These are phyloP conservation scores for Fomitopsis schrenkii DNA, from an alignment of 1,284 basidiomycete species.

Conservation along the genomic window DNA sequence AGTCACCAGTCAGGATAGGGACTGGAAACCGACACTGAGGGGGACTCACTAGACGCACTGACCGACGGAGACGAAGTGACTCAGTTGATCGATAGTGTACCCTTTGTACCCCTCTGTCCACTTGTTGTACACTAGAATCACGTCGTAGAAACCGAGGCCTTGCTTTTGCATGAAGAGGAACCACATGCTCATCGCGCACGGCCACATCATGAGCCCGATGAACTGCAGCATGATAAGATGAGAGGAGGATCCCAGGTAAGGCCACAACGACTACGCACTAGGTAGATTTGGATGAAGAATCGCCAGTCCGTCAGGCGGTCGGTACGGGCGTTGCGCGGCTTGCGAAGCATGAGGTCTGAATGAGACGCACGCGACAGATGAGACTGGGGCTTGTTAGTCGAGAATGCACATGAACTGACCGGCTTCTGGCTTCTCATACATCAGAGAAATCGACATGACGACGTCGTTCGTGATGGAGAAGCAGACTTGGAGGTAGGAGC, in stretches of 20 bases:
- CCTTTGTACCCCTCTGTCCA: slow-evolving; percentile 46
- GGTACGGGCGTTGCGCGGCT: slow-evolving; percentile 58
- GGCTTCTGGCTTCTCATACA: slow-evolving; percentile 51
- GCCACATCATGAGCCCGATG: slow-evolving; percentile 43
- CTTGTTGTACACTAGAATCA: slow-evolving; percentile 42
- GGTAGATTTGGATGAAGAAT: slow-evolving; percentile 62
- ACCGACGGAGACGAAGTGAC: slow-evolving; percentile 42
- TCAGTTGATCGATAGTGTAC: slow-evolving; percentile 34
- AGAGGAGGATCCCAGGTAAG: slow-evolving; percentile 11
- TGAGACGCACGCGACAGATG: neutral
- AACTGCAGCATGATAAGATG: slow-evolving; percentile 33
- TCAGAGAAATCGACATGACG: slow-evolving; percentile 45
- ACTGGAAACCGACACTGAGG: slow-evolving; percentile 1
- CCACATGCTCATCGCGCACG: slow-evolving; percentile 40
- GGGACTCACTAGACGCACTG: slow-evolving; percentile 40
- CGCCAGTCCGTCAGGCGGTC: slow-evolving; percentile 47
- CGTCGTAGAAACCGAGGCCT: slow-evolving; percentile 50
- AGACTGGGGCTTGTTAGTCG: slow-evolving; percentile 9
- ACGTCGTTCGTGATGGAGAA: slow-evolving; percentile 47
- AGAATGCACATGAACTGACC: slow-evolving; percentile 25
- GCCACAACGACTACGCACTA: slow-evolving; percentile 52
- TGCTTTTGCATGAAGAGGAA: slow-evolving; percentile 36
- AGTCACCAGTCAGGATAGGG: slow-evolving; percentile 29
- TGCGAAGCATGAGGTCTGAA: slow-evolving; percentile 44
- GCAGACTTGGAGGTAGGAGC: slow-evolving; percentile 41